Conservation (phyloP, 2,329 filamentous ascomycete genomes). For the Aurifilum marmelostoma region DNA sequence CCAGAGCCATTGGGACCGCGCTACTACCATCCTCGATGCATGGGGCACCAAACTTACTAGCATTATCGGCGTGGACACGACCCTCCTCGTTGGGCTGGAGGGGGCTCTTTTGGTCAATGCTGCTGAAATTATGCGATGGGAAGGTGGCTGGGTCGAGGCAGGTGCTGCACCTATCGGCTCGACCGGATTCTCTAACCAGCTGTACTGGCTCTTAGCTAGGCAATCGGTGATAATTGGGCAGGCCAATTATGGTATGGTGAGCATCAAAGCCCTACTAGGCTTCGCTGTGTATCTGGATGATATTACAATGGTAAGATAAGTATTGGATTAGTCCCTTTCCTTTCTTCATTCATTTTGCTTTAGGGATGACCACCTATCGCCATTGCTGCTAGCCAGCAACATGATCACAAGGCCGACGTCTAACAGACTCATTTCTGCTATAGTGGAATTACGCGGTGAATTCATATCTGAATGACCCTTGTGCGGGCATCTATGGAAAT, state of each 20-base stretch:
- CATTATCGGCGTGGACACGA: constrained; percentile 41
- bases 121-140: constrained; percentile 49
- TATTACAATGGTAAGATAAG: constrained; percentile 38
- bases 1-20: constrained; percentile 39
- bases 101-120: constrained; percentile 46
- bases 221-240: constrained; percentile 45
- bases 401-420: no score
- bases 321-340: no score
- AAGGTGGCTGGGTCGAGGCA: constrained; percentile 43
- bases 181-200: constrained; percentile 42
- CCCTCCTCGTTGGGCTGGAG: constrained; percentile 44
- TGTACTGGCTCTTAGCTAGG: constrained; percentile 46
- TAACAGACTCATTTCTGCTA: neutral
- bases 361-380: no score
- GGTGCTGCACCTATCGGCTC: constrained; percentile 41
- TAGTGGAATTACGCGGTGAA: constrained; percentile 46
- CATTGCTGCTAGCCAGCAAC: no score
- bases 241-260: constrained; percentile 47
- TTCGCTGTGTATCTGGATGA: constrained; percentile 48
- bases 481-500: constrained; percentile 40
- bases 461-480: constrained; percentile 41
- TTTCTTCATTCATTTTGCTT: no score
- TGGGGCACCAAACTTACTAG: constrained; percentile 41
- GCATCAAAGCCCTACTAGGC: constrained; percentile 43
- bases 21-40: constrained; percentile 42